These are phyloP conservation scores for Moniliella sp. DNA, from an alignment of 1,284 basidiomycete genomes.

Conservation along the genomic window DNA sequence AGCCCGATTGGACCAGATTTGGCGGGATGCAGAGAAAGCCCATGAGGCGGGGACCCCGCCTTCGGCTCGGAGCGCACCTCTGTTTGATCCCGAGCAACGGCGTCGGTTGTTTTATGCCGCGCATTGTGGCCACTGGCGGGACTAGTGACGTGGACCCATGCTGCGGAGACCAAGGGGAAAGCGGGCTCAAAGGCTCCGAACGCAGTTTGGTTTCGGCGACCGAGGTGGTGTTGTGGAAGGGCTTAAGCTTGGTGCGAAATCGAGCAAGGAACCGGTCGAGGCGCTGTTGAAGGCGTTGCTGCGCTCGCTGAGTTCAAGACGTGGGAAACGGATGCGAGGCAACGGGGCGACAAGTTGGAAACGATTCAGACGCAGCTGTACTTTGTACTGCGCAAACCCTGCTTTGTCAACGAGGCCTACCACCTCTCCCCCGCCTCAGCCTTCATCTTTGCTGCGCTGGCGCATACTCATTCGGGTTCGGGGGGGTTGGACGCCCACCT, in stretches of 20 bases:
- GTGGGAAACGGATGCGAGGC: constrained; percentile 1
- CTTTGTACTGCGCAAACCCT: constrained; percentile 6
- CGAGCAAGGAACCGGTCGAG: constrained; percentile 11
- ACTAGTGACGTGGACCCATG: constrained; percentile 8
- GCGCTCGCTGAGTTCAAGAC: constrained; percentile 1
- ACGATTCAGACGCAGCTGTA: constrained; percentile 10
- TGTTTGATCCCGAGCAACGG: constrained; percentile 6
- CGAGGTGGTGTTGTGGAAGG: constrained; percentile 15
- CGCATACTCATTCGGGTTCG: background rate
- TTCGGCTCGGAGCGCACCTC: constrained; percentile 4
- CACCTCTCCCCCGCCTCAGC: background rate
- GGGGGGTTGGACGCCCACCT: background rate
- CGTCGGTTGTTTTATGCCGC: constrained; percentile 12
- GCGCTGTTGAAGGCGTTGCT: constrained; percentile 4
- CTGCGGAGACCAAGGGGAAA: background rate
- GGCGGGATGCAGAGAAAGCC: constrained; percentile 1
- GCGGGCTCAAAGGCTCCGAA: constrained; percentile 11
- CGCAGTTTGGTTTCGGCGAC: constrained; percentile 16
- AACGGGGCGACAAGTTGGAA: constrained; percentile 2
- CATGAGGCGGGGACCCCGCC: constrained; percentile 4
- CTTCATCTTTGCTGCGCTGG: background rate
- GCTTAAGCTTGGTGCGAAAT: constrained; percentile 11
- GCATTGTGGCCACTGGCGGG: constrained; percentile 10
- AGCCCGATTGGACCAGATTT: constrained; percentile 1
- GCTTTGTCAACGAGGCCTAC: background rate